Evolutionary conservation across 257 asterid species (phyloP), one percentile per base, ranked within the genome.

Genomic region (Fraxinus americana): DNA sequence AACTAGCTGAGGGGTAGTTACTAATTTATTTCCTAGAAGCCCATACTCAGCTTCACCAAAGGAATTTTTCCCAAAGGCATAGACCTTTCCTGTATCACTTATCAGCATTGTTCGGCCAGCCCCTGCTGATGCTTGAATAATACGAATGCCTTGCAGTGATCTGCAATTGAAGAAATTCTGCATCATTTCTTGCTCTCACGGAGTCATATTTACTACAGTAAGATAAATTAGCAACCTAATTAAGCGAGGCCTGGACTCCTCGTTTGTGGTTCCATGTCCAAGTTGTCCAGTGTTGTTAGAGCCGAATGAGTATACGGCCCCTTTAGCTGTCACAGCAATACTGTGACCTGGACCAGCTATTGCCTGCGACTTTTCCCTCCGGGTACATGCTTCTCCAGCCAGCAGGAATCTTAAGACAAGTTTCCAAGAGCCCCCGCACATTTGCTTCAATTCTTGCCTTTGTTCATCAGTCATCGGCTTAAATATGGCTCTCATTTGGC

Each of bases 291-390:
- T 91, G 89, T 84, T 91, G 86, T 93, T 93, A 30, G 97, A 91
- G 52, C 99, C 99, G 10, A 96, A 96, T 1, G 99, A 87, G 79
- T 92, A 94, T 5, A 87, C 99, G 11, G 80, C 90, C 78, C 99
- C 99, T 12, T 85, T 85, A 27, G 92, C 81, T 61, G 97, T 96
- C 81, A 96, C 98, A 8, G 92, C 98, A 75, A 96, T 76, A 78
- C 98, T 93, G 78, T 96, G 98, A 27, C 99, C 98, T 1, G 99
- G 98, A 27, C 99, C 99, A 0, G 99, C 99, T 77, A 94, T 89
- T 1, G 98, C 99, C 77, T 96, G 99, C 30, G 99, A 88, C 78
- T 86, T 93, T 88, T 94, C 99, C 88, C 99, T 86, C 85, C 99
- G 80, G 27, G 89, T 86, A 80, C 99, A 92, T 10, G 86, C 82